Conservation (phyloP, 768 basidiomycete species). For the Xerocomellus intermedius region DNA sequence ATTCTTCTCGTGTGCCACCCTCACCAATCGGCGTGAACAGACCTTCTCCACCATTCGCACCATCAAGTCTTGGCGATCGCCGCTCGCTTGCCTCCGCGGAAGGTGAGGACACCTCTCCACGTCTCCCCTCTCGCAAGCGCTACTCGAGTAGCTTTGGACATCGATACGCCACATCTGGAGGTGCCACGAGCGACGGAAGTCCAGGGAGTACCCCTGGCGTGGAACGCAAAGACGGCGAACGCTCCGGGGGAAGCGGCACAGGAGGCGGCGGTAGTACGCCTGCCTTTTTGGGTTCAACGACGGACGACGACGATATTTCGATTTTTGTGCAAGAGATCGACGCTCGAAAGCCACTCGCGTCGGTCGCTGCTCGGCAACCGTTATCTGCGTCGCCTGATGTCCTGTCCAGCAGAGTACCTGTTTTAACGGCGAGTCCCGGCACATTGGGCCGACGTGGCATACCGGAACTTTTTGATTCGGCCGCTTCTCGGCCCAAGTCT, state of each 20-base stretch:
- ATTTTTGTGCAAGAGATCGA: slow-evolving; percentile 78
- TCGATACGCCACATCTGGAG: slow-evolving; percentile 50
- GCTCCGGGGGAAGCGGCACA: slow-evolving; percentile 20
- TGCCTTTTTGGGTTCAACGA: slow-evolving; percentile 46
- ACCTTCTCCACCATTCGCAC: slow-evolving; percentile 41
- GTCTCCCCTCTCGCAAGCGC: slow-evolving; percentile 45
- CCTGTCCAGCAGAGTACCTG: not conserved
- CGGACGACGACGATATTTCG: slow-evolving; percentile 78
- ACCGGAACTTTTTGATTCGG: not conserved
- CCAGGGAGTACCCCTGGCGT: slow-evolving; percentile 15
- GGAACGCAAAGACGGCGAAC: slow-evolving; percentile 24
- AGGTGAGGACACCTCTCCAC: slow-evolving; percentile 33
- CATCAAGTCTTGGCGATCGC: slow-evolving; percentile 43
- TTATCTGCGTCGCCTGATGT: not conserved
- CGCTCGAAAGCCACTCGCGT: slow-evolving; percentile 56
- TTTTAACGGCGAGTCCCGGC: slow-evolving; percentile 7
- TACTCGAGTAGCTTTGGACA: slow-evolving; percentile 82
- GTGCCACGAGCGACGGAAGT: slow-evolving; percentile 40
- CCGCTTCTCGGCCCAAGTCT: slow-evolving; percentile 4
- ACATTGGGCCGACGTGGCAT: not conserved
- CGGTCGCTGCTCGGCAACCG: slow-evolving; percentile 17
- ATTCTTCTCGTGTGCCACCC: slow-evolving; percentile 42
- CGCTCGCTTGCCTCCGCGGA: slow-evolving; percentile 38
- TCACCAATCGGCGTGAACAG: slow-evolving; percentile 38
- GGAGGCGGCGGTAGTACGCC: slow-evolving; percentile 24